A percentile compares a stretch with the other conserved stretches of the same genome.
These are phyloP conservation scores for Picea abies DNA, from an alignment of 83 land plant species.

Conservation along the genomic window DNA sequence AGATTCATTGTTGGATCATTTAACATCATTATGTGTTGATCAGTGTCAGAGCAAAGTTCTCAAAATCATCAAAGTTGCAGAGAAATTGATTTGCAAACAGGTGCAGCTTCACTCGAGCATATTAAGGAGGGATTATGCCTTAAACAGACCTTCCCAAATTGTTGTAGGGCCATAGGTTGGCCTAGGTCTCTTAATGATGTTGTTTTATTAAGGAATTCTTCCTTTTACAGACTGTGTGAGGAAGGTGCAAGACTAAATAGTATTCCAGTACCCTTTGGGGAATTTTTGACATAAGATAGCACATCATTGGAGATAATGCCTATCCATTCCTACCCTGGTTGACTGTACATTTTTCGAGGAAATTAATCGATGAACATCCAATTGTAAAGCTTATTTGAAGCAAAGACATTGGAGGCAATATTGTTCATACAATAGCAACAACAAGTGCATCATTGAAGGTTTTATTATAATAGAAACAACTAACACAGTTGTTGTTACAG, in stretches of 20 bases:
- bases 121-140: slow-evolving; percentile 37
- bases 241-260: slow-evolving; percentile 13
- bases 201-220: slow-evolving; percentile 7
- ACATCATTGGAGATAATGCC: slow-evolving; percentile 19
- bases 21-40: no score
- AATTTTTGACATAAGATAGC: slow-evolving; percentile 1
- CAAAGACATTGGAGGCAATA: no score
- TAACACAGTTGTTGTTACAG: no score
- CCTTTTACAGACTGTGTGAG: slow-evolving; percentile 11
- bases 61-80: no score
- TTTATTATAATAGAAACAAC: no score
- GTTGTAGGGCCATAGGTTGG: slow-evolving; percentile 35
- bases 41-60: no score
- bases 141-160: slow-evolving; percentile 39
- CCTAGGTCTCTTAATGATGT: slow-evolving; percentile 26
- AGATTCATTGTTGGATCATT: no score
- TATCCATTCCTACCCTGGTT: neutral
- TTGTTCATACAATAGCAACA: no score
- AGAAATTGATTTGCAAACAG: neutral
- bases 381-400: no score
- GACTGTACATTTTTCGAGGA: no score
- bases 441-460: no score
- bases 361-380: no score
- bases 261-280: neutral
- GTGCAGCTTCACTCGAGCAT: slow-evolving; percentile 25